Evolutionary conservation across 306 rosid species (phyloP).

Genomic region (Acacia acuminata): DNA sequence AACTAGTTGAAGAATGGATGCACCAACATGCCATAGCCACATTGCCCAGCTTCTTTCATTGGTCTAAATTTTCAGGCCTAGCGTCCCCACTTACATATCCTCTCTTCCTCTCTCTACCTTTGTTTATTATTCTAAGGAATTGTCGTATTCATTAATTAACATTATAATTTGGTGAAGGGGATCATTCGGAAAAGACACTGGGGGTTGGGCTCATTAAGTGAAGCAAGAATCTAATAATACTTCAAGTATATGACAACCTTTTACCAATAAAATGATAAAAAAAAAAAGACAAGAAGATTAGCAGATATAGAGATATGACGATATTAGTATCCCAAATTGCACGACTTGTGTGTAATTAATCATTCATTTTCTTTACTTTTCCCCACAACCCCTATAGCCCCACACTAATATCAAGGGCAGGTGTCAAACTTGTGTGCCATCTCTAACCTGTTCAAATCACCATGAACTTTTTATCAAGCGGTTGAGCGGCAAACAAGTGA

Average conservation of each 20-base stretch:
- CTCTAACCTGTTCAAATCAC: conserved; percentile 25
- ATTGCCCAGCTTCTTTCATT: conserved; percentile 25
- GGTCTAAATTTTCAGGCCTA: conserved; percentile 33
- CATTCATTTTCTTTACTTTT: conserved; percentile 2
- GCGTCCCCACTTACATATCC: conserved; percentile 25
- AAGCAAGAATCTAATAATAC: conserved; percentile 35
- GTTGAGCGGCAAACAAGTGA: conserved; percentile 4
- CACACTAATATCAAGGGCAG: background rate
- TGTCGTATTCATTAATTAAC: conserved; percentile 36
- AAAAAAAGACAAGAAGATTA: conserved; percentile 27
- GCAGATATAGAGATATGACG: conserved; percentile 6
- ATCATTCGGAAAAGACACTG: conserved; percentile 35
- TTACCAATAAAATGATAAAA: conserved; percentile 13
- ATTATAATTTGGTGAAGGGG: conserved; percentile 31
- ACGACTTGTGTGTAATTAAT: conserved; percentile 23
- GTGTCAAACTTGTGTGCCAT: conserved; percentile 24
- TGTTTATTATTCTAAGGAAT: conserved; percentile 18
- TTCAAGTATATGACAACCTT: conserved; percentile 4
- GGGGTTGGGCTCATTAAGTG: conserved; percentile 37
- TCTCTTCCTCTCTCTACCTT: background rate
- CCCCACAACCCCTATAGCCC: conserved; percentile 13
- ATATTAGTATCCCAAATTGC: conserved; percentile 13
- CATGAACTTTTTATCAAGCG: conserved; percentile 14
- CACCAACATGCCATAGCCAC: conserved; percentile 56
- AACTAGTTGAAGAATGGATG: conserved; percentile 53